Conservation (phyloP, 805 yeast genomes). For the Zygoascus ofunaensis region DNA sequence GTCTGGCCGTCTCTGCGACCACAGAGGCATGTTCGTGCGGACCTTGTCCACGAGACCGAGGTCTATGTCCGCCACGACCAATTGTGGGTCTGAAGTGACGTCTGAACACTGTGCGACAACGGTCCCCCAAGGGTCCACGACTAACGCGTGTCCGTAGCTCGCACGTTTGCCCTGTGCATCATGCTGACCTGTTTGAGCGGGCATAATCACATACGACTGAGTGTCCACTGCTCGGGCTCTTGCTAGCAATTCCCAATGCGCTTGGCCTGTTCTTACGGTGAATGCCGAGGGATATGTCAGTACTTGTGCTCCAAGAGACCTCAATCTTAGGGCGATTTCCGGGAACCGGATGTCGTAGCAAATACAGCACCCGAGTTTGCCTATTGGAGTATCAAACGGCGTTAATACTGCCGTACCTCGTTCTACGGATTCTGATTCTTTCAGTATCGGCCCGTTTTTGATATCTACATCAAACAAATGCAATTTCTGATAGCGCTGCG, state of each 20-base stretch:
- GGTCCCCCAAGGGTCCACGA: constrained; percentile 90
- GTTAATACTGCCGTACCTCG: constrained; percentile 51
- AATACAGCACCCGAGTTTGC: constrained; percentile 32
- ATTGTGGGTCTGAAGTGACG: constrained; percentile 33
- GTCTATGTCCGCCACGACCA: constrained; percentile 62
- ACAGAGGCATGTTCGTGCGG: constrained; percentile 66
- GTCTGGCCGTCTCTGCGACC: constrained; percentile 61
- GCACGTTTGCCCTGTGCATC: constrained; percentile 47
- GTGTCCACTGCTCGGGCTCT: constrained; percentile 81
- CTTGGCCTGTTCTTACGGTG: constrained; percentile 81
- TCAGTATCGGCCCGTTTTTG: constrained; percentile 65
- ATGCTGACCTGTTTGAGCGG: constrained; percentile 81
- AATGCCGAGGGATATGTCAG: constrained; percentile 86
- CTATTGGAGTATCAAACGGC: constrained; percentile 53
- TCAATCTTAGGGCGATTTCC: constrained; percentile 56
- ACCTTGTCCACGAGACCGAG: constrained; percentile 38
- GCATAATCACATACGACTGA: constrained; percentile 79
- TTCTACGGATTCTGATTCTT: constrained; percentile 72
- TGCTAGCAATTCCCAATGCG: constrained; percentile 81
- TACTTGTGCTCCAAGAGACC: constrained; percentile 65
- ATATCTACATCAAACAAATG: constrained; percentile 88
- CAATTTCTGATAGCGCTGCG: constrained; percentile 68
- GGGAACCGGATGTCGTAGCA: constrained; percentile 89
- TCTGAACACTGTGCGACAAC: constrained; percentile 53
- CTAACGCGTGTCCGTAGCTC: constrained; percentile 80